Conservation (phyloP, 2,329 filamentous ascomycete species). For the Furcasterigmium furcatum region DNA sequence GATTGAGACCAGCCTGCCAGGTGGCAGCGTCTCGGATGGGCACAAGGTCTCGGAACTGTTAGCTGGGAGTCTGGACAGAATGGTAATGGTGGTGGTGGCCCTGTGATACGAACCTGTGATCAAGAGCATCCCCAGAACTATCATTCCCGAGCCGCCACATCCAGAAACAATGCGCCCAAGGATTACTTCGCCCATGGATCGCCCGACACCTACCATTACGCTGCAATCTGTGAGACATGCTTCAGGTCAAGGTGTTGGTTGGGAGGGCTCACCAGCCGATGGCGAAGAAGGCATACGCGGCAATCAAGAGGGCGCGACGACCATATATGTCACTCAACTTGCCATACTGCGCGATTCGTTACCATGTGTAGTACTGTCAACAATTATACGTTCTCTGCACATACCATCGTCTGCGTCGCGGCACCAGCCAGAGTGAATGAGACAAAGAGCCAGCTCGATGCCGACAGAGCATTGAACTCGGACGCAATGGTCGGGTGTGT, state of each 20-base stretch:
- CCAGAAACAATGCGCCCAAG: conserved; percentile 49
- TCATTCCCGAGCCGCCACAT: conserved; percentile 48
- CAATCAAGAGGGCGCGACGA: conserved; percentile 39
- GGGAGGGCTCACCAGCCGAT: too few relatives aligned
- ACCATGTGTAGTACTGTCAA: too few relatives aligned
- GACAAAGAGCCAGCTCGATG: conserved; percentile 47
- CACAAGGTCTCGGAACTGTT: conserved; percentile 35
- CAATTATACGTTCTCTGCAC: too few relatives aligned
- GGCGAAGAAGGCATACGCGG: conserved; percentile 47
- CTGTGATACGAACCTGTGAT: conserved; percentile 29
- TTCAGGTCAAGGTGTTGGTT: too few relatives aligned
- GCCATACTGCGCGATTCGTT: neutral
- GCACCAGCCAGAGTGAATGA: conserved; percentile 25
- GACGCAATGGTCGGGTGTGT: conserved; percentile 61
- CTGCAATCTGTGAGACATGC: too few relatives aligned
- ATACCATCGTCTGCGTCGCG: conserved; percentile 26
- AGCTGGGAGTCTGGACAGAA: neutral
- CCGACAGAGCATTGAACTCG: conserved; percentile 54
- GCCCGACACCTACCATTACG: conserved; percentile 36
- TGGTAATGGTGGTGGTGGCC: neutral
- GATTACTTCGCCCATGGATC: conserved; percentile 44
- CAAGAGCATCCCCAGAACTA: conserved; percentile 45
- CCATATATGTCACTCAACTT: conserved; percentile 54
- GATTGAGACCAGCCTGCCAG: conserved; percentile 52
- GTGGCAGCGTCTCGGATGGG: conserved; percentile 48